A percentile compares a stretch with the other conserved stretches of the same genome.
Conservation (phyloP, 495 filamentous ascomycete genomes). For the Collariella sp. region DNA sequence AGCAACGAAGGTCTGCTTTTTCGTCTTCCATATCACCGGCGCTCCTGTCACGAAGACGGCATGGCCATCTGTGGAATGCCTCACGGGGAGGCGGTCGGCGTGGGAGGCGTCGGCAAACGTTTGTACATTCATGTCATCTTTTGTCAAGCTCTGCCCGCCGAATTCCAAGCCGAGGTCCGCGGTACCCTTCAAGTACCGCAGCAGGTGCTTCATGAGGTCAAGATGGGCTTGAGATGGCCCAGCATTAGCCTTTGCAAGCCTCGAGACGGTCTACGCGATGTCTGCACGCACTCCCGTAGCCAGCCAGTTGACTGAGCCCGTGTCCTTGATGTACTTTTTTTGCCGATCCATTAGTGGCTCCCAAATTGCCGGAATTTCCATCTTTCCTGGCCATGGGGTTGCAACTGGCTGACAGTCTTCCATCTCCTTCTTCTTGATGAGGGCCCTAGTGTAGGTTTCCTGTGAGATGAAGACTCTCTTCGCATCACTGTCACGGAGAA, state of each 20-base stretch:
- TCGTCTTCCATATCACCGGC: neutral
- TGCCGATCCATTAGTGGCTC: neutral
- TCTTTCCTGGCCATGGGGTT: too few relatives aligned
- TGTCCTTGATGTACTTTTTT: neutral
- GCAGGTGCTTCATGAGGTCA: neutral
- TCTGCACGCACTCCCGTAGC: neutral
- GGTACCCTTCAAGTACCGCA: neutral
- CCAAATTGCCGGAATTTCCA: neutral
- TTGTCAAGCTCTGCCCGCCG: neutral
- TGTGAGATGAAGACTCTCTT: conserved; percentile 1
- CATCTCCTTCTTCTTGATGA: neutral
- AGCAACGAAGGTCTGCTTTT: neutral
- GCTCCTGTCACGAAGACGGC: neutral
- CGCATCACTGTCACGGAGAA: neutral
- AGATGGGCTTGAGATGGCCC: neutral
- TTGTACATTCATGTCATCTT: neutral
- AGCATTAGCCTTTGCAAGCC: neutral
- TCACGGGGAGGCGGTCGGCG: neutral
- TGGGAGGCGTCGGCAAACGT: neutral
- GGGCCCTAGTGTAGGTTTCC: neutral
- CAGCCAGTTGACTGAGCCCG: neutral
- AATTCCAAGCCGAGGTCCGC: neutral
- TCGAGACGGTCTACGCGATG: neutral
- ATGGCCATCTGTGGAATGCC: neutral
- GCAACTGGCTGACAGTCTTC: neutral